These are phyloP conservation scores for Botrytis byssoidea DNA, from an alignment of 2,329 filamentous ascomycete genomes.

Conservation along the genomic window DNA sequence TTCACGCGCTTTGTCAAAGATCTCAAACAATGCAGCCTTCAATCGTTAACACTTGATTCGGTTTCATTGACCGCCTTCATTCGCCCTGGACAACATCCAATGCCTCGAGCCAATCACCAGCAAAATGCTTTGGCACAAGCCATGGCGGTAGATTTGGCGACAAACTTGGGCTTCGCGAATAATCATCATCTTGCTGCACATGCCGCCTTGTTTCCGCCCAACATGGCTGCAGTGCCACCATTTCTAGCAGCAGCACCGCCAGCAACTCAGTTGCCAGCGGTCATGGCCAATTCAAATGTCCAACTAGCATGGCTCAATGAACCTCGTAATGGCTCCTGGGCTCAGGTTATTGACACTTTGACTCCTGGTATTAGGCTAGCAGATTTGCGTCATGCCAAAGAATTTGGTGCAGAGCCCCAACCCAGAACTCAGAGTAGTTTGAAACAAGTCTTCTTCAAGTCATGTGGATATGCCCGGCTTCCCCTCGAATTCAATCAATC, in stretches of 20 bases:
- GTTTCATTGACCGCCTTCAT: constrained; percentile 60
- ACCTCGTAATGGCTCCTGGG: constrained; percentile 49
- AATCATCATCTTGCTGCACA: not conserved
- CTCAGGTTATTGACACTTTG: constrained; percentile 48
- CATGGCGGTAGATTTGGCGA: constrained; percentile 1
- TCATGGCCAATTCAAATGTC: constrained; percentile 15
- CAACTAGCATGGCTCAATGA: constrained; percentile 38
- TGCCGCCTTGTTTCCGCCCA: not conserved
- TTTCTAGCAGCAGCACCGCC: not conserved
- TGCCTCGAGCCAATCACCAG: constrained; percentile 20
- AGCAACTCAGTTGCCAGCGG: constrained; percentile 6
- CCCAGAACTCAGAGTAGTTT: constrained; percentile 27
- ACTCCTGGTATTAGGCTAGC: constrained; percentile 48
- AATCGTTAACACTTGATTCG: constrained; percentile 58
- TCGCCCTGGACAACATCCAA: constrained; percentile 29
- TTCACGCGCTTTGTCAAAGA: constrained; percentile 51
- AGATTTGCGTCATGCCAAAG: constrained; percentile 42
- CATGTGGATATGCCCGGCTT: constrained; percentile 37
- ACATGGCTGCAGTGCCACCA: constrained; percentile 1
- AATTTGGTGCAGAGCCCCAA: constrained; percentile 36
- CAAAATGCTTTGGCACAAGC: constrained; percentile 18
- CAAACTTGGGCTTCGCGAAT: not conserved
- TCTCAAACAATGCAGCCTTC: constrained; percentile 49
- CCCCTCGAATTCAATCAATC: constrained; percentile 38
- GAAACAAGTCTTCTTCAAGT: constrained; percentile 33